These are phyloP conservation scores for Backusella sp. DNA, from an alignment of 192 early-diverging fungal genomes.

Conservation along the genomic window DNA sequence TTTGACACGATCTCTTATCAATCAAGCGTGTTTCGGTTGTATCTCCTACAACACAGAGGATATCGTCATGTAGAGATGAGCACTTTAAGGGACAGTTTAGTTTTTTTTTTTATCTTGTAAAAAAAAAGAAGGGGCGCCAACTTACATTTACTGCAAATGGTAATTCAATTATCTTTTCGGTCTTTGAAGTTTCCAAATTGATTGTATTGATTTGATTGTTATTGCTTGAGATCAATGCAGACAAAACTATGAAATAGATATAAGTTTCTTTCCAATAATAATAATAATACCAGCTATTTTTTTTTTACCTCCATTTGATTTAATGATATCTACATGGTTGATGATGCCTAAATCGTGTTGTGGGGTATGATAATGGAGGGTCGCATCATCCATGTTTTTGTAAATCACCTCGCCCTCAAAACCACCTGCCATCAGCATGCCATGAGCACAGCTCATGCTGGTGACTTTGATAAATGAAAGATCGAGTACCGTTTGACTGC, in stretches of 20 bases:
- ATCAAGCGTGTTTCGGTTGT: conserved; percentile 44
- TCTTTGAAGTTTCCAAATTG: conserved; percentile 40
- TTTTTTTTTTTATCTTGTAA: background rate
- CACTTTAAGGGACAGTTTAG: conserved; percentile 43
- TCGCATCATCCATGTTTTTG: conserved; percentile 23
- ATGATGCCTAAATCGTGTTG: conserved; percentile 52
- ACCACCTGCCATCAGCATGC: conserved; percentile 51
- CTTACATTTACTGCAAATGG: conserved; percentile 60
- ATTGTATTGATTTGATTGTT: conserved; percentile 49
- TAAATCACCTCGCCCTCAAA: conserved; percentile 46
- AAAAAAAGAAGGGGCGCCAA: background rate
- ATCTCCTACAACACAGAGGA: conserved; percentile 62
- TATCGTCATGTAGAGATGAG: conserved; percentile 47
- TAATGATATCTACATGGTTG: conserved; percentile 58
- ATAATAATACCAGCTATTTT: too few relatives aligned
- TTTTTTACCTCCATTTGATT: conserved; percentile 40
- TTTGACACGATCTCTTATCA: conserved; percentile 47
- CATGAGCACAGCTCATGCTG: conserved; percentile 48
- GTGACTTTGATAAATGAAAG: conserved; percentile 39
- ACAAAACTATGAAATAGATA: conserved; percentile 15
- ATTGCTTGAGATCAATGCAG: conserved; percentile 58
- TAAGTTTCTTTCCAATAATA: too few relatives aligned
- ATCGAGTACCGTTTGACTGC: conserved; percentile 31
- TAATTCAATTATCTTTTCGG: conserved; percentile 40
- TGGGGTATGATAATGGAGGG: background rate